These are phyloP conservation scores for Pestalotiopsis sp. DNA, from an alignment of 2,329 filamentous ascomycete genomes.

Conservation along the genomic window DNA sequence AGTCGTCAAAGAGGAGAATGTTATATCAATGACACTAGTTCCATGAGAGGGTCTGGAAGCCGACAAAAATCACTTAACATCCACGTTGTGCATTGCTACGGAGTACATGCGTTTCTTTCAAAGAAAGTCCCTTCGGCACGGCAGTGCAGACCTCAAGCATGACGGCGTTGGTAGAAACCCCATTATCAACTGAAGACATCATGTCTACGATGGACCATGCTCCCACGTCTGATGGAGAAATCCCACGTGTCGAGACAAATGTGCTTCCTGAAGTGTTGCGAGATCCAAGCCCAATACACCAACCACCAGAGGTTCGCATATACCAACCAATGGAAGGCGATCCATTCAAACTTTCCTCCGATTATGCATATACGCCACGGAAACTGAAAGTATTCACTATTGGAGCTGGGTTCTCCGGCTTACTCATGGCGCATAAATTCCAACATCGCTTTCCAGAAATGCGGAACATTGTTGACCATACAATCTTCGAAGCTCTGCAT, in stretches of 20 bases:
- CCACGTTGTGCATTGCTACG: neutral
- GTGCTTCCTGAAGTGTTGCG: neutral
- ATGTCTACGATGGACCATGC: neutral
- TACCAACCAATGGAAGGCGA: conserved; percentile 16
- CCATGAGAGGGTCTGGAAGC: neutral
- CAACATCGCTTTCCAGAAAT: conserved; percentile 36
- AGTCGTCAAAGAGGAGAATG: neutral
- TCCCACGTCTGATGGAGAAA: neutral
- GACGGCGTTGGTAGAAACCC: neutral
- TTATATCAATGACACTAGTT: neutral
- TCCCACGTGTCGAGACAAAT: neutral
- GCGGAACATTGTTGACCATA: conserved; percentile 25
- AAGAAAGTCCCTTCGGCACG: neutral
- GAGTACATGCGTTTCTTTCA: neutral
- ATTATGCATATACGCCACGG: conserved; percentile 30
- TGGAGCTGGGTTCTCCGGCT: conserved; percentile 34
- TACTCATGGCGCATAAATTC: conserved; percentile 37
- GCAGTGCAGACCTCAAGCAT: neutral
- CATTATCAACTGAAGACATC: neutral
- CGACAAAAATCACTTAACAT: neutral
- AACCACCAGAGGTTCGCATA: neutral
- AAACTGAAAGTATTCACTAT: conserved; percentile 37
- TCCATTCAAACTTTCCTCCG: conserved; percentile 28
- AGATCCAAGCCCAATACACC: neutral
- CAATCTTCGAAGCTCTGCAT: conserved; percentile 31